A percentile compares a stretch with the other conserved stretches of the same genome.
Evolutionary conservation across 345 rosid species (phyloP).

Genomic region (Boechera stricta): DNA sequence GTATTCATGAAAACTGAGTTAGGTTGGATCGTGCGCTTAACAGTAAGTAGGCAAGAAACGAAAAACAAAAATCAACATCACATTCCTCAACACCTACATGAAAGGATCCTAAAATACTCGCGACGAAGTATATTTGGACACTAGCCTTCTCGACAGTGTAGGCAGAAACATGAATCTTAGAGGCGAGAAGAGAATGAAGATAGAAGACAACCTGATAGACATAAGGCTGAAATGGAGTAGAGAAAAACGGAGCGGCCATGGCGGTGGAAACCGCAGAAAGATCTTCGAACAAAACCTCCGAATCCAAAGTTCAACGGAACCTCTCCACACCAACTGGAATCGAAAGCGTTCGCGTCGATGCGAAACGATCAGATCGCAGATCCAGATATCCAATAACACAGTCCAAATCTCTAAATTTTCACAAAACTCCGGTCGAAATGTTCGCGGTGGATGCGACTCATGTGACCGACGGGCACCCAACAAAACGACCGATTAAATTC

Average conservation of each 20-base stretch:
- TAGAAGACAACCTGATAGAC: slow-evolving; percentile 78
- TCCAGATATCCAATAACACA: background rate
- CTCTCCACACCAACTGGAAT: background rate
- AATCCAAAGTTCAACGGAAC: background rate
- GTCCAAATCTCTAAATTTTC: background rate
- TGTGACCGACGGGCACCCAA: slow-evolving; percentile 20
- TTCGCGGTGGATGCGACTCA: slow-evolving; percentile 7
- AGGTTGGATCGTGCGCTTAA: background rate
- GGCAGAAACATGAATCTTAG: background rate
- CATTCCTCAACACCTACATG: background rate
- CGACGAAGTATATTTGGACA: background rate
- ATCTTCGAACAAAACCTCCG: slow-evolving; percentile 3
- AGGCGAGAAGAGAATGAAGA: background rate
- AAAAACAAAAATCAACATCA: background rate
- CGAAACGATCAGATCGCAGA: slow-evolving; percentile 25
- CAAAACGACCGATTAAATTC: background rate
- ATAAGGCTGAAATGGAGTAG: slow-evolving; percentile 97
- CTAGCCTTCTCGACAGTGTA: background rate
- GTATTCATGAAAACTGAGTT: background rate
- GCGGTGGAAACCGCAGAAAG: slow-evolving; percentile 21
- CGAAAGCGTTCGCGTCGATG: background rate
- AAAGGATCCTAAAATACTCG: background rate
- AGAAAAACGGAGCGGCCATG: slow-evolving; percentile 99
- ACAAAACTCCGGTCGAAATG: slow-evolving; percentile 4
- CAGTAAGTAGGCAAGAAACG: background rate